Evolutionary conservation across 768 basidiomycete species (phyloP).

Genomic region (Suillus decipiens): DNA sequence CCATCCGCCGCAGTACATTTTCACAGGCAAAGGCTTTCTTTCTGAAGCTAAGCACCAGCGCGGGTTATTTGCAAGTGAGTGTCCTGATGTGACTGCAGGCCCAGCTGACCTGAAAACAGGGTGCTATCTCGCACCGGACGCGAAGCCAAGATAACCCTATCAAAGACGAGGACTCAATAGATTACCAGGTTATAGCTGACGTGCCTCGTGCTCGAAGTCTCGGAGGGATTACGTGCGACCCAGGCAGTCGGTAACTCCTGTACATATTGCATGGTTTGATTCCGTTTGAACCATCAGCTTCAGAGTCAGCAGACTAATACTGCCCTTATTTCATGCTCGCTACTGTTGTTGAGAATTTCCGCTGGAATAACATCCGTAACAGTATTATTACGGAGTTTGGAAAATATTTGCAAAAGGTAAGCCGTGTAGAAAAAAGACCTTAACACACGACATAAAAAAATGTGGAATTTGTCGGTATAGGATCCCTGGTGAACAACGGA

Average conservation of each 20-base stretch:
- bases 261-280: not conserved
- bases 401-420: too few species aligned
- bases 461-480: too few species aligned
- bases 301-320: not conserved
- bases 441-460: too few species aligned
- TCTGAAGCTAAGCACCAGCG: not conserved
- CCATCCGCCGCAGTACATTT: constrained; percentile 8
- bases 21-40: constrained; percentile 11
- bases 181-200: constrained; percentile 5
- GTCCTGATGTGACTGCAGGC: not conserved
- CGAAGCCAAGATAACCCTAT: constrained; percentile 4
- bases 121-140: not conserved
- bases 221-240: not conserved
- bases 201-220: constrained; percentile 7
- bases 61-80: not conserved
- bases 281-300: not conserved
- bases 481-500: too few species aligned
- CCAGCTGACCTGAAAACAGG: not conserved
- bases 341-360: not conserved
- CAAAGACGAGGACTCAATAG: not conserved
- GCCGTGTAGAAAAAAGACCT: too few species aligned
- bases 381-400: too few species aligned
- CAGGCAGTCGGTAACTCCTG: not conserved
- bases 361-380: not conserved
- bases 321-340: not conserved